A percentile compares a stretch with the other conserved stretches of the same genome.
Conservation (phyloP, 169 alveolate genomes). For the Perkinsus marinus region DNA sequence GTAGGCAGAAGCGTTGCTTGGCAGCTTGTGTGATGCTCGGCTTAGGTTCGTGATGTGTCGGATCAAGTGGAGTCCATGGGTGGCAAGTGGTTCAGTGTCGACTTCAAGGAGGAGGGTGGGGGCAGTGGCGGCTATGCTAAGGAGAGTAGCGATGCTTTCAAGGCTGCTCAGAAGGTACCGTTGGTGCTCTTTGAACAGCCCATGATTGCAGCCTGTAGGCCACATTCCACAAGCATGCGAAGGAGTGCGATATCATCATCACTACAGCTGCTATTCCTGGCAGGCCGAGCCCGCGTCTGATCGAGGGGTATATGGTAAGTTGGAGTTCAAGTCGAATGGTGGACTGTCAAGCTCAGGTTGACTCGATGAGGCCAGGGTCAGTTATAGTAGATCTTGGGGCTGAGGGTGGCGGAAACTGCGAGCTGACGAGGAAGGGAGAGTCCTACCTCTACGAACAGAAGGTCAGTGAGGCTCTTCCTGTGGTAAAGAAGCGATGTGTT, state of each 20-base stretch:
- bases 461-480: not conserved
- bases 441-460: constrained; percentile 65
- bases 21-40: constrained; percentile 59
- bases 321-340: constrained; percentile 54
- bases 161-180: not conserved
- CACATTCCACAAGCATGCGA: constrained; percentile 51
- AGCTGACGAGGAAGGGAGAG: constrained; percentile 38
- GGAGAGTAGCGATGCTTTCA: constrained; percentile 29
- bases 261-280: constrained; percentile 84
- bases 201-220: constrained; percentile 4
- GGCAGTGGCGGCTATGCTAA: constrained; percentile 62
- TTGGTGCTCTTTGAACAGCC: not conserved
- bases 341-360: constrained; percentile 40
- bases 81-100: constrained; percentile 45
- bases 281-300: constrained; percentile 66
- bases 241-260: constrained; percentile 68
- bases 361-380: constrained; percentile 59
- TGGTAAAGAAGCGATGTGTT: not conserved
- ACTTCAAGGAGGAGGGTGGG: constrained; percentile 47
- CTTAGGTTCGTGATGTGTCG: constrained; percentile 49
- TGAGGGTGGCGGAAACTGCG: constrained; percentile 64
- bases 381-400: constrained; percentile 77
- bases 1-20: constrained; percentile 31
- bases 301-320: constrained; percentile 52
- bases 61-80: constrained; percentile 62